phyloP scores from a whole-genome alignment of 1,284 basidiomycete species.

The Golubevia pallescens region DNA sequence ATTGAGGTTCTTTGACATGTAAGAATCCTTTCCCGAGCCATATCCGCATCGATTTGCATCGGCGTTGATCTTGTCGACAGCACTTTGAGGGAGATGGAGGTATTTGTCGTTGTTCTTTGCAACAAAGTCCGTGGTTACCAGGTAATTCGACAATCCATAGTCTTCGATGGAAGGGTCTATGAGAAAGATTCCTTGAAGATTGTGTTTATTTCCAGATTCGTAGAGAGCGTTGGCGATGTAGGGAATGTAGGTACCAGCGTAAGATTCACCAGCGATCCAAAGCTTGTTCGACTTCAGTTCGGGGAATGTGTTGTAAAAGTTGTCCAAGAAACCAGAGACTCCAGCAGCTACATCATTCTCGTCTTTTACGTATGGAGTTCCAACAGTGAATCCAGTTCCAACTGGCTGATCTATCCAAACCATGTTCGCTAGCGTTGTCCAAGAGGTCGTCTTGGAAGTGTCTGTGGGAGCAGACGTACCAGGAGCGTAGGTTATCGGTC shows the following conservation, averaged over 20 bases:
- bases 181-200: background rate
- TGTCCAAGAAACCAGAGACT: background rate
- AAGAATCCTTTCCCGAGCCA: background rate
- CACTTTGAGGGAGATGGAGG: background rate
- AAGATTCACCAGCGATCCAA: slow-evolving; percentile 7
- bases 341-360: slow-evolving; percentile 2
- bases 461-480: background rate
- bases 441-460: background rate
- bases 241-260: background rate
- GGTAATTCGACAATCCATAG: background rate
- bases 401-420: slow-evolving; percentile 9
- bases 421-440: slow-evolving; percentile 5
- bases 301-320: slow-evolving; percentile 2
- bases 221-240: background rate
- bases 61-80: background rate
- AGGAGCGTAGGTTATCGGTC: background rate
- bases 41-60: background rate
- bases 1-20: slow-evolving; percentile 3
- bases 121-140: background rate
- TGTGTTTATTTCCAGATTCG: background rate
- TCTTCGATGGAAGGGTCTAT: background rate
- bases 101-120: background rate
- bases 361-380: slow-evolving; percentile 1
- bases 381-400: slow-evolving; percentile 7
- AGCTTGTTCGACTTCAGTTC: slow-evolving; percentile 6